Percentiles rank a stretch among this genome's conserved stretches.
Evolutionary conservation across 2,329 filamentous ascomycete species (phyloP).

Genomic region (Cucurbitaria berberidis): DNA sequence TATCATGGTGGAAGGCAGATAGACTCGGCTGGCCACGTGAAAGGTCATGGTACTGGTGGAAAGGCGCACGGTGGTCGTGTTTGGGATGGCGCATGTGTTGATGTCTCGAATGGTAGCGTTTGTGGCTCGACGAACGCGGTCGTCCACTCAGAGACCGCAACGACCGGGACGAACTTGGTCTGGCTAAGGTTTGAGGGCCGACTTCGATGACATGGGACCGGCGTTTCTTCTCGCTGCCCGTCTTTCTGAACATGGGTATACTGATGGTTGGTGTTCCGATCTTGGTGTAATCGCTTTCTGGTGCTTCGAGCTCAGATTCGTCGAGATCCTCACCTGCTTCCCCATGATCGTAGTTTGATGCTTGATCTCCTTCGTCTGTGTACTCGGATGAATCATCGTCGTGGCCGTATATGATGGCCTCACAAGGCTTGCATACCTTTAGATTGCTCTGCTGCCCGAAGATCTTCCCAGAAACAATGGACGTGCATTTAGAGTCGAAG

Average conservation of each 20-base stretch:
- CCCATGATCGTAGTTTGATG: slow-evolving; percentile 59
- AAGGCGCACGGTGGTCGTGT: slow-evolving; percentile 84
- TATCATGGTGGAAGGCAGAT: slow-evolving; percentile 96
- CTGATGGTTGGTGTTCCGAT: slow-evolving; percentile 66
- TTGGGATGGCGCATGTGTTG: slow-evolving; percentile 81
- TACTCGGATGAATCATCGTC: slow-evolving; percentile 93
- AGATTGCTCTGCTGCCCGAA: slow-evolving; percentile 87
- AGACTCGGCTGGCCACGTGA: slow-evolving; percentile 69
- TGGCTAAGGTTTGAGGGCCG: slow-evolving; percentile 72
- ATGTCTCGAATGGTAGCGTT: slow-evolving; percentile 85
- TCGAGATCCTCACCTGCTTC: slow-evolving; percentile 31
- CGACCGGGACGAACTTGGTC: slow-evolving; percentile 94
- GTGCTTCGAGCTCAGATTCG: slow-evolving; percentile 31
- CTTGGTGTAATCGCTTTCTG: slow-evolving; percentile 49
- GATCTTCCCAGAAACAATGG: slow-evolving; percentile 82
- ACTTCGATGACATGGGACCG: slow-evolving; percentile 90
- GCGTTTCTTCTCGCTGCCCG: slow-evolving; percentile 78
- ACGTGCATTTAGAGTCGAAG: slow-evolving; percentile 95
- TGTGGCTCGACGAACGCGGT: slow-evolving; percentile 78
- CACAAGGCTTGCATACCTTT: slow-evolving; percentile 90
- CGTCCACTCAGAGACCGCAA: slow-evolving; percentile 75
- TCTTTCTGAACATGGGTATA: slow-evolving; percentile 68
- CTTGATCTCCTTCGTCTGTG: slow-evolving; percentile 76
- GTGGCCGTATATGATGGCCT: slow-evolving; percentile 87
- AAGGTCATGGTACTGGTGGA: slow-evolving; percentile 78